phyloP scores from a whole-genome alignment of 345 rosid species.

The Eucalyptus caleyi region DNA sequence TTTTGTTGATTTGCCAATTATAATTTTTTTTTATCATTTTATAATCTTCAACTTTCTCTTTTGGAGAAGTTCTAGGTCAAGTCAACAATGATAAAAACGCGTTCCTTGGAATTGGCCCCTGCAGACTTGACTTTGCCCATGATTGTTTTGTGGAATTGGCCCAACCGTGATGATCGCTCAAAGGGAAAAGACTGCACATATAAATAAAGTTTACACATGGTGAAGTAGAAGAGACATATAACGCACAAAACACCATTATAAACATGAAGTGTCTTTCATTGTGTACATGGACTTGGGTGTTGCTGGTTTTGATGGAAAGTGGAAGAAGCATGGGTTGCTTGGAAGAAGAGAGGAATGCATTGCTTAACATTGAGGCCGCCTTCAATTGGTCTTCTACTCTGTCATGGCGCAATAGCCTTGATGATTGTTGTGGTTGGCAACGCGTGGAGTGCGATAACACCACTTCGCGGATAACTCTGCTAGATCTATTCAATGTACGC shows the following conservation, averaged over 20 bases:
- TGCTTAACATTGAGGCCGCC: background rate
- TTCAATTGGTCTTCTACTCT: background rate
- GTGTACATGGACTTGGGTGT: background rate
- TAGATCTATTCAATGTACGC: rapidly evolving
- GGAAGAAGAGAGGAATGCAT: background rate
- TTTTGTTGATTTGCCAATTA: too few relatives aligned
- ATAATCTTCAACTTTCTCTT: too few relatives aligned
- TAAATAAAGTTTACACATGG: background rate
- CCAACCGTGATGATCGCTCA: too few relatives aligned
- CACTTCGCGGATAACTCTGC: rapidly evolving
- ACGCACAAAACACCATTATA: background rate
- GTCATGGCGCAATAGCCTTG: rapidly evolving
- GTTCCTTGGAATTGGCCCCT: too few relatives aligned
- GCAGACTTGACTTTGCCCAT: too few relatives aligned
- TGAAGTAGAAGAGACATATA: background rate
- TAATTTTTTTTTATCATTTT: too few relatives aligned
- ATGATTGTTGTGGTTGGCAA: background rate
- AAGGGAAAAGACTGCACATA: too few relatives aligned
- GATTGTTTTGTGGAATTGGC: too few relatives aligned
- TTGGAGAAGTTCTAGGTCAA: too few relatives aligned
- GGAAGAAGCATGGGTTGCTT: background rate
- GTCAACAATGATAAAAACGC: too few relatives aligned
- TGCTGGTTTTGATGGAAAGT: background rate
- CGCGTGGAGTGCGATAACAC: background rate
- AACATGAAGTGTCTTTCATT: background rate